phyloP scores from a whole-genome alignment of 768 basidiomycete species.

The Arthromyces matolae region DNA sequence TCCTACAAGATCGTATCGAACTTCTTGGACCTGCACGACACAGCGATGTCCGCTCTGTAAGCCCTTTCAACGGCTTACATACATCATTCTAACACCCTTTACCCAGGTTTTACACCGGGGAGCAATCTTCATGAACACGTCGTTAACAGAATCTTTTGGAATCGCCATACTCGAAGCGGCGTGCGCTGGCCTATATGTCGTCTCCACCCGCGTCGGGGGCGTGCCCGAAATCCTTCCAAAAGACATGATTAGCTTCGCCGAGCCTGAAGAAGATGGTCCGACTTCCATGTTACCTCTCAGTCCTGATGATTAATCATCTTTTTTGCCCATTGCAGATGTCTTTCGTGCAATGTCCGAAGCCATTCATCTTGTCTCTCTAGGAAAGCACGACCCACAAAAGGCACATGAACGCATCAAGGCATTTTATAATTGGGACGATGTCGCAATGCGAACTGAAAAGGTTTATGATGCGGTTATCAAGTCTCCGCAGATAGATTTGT shows the following conservation, averaged over 20 bases:
- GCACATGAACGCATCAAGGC: conserved; percentile 76
- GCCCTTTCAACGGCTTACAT: conserved; percentile 20
- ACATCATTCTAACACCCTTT: neutral
- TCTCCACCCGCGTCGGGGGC: conserved; percentile 91
- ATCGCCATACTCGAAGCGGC: conserved; percentile 98
- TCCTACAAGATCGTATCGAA: conserved; percentile 88
- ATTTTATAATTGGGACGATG: conserved; percentile 86
- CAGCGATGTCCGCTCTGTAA: conserved; percentile 76
- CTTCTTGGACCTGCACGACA: conserved; percentile 80
- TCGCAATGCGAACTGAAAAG: conserved; percentile 75
- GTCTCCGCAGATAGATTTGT: conserved; percentile 63
- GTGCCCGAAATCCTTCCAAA: conserved; percentile 92
- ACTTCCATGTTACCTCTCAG: neutral
- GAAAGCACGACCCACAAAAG: conserved; percentile 66
- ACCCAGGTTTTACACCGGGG: conserved; percentile 78
- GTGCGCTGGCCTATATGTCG: conserved; percentile 90
- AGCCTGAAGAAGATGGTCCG: conserved; percentile 90
- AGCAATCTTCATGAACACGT: conserved; percentile 92
- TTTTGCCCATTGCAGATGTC: too few relatives aligned
- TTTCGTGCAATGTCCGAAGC: conserved; percentile 81
- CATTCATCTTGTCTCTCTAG: conserved; percentile 60
- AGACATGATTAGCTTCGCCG: conserved; percentile 94
- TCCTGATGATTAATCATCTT: too few relatives aligned
- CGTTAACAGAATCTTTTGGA: conserved; percentile 93
- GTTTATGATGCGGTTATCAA: conserved; percentile 74